Evolutionary conservation across 192 early-diverging fungal genomes (phyloP).

Genomic region (Coemansia biformis): DNA sequence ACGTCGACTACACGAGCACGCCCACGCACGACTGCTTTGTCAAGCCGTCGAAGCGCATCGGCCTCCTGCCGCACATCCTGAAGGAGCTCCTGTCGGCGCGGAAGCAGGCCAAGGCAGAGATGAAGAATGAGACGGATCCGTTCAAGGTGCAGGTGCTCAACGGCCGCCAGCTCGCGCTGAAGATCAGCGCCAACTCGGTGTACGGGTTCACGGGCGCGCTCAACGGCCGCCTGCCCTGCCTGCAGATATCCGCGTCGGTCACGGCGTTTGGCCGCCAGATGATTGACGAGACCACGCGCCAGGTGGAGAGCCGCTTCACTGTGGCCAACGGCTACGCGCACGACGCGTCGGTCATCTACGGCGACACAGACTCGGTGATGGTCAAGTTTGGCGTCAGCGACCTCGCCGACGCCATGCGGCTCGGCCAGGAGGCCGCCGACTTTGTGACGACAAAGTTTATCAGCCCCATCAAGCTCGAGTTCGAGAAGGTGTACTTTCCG

Average conservation of each 20-base stretch:
- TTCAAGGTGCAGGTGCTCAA: constrained; percentile 92
- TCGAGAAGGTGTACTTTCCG: constrained; percentile 98
- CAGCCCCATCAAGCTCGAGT: constrained; percentile 95
- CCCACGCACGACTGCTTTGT: constrained; percentile 93
- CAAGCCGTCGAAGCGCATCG: constrained; percentile 64
- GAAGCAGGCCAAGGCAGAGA: constrained; percentile 85
- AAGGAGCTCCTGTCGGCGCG: constrained; percentile 85
- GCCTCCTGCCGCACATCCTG: constrained; percentile 83
- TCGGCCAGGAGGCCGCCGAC: constrained; percentile 81
- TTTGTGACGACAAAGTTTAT: constrained; percentile 82
- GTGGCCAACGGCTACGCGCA: constrained; percentile 82
- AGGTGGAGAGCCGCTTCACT: constrained; percentile 77
- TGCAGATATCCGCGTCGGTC: constrained; percentile 89
- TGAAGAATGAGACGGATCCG: constrained; percentile 96
- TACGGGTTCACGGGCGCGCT: constrained; percentile 97
- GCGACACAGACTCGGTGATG: constrained; percentile 99
- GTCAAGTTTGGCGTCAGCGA: constrained; percentile 86
- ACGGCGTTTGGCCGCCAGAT: constrained; percentile 94
- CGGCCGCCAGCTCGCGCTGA: constrained; percentile 92
- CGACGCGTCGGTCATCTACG: constrained; percentile 91
- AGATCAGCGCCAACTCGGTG: constrained; percentile 95
- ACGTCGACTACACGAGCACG: constrained; percentile 81
- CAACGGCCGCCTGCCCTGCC: constrained; percentile 82
- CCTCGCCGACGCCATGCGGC: constrained; percentile 79
- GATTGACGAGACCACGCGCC: constrained; percentile 85